A percentile compares a stretch with the other conserved stretches of the same genome.
These are phyloP conservation scores for Blastobotrys americana DNA, from an alignment of 805 yeast species.

Conservation along the genomic window DNA sequence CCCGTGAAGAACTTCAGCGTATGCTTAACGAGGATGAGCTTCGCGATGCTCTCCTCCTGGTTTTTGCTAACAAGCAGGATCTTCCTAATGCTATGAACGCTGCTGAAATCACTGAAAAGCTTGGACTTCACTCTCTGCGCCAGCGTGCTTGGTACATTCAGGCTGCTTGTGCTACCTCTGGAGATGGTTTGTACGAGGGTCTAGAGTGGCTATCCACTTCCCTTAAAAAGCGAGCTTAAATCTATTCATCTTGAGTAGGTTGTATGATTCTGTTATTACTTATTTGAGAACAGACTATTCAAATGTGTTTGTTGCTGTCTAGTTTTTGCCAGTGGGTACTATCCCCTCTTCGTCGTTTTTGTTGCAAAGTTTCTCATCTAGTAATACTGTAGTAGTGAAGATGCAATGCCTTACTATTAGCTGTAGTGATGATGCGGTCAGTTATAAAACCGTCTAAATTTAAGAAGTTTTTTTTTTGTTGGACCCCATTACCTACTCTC, in stretches of 20 bases:
- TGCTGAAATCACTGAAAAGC: slow-evolving; percentile 94
- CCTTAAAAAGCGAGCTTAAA: slow-evolving; percentile 51
- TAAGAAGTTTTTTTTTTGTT: no score
- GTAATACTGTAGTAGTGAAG: no score
- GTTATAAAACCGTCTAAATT: no score
- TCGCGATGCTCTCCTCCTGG: slow-evolving; percentile 90
- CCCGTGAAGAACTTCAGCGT: slow-evolving; percentile 96
- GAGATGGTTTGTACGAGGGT: slow-evolving; percentile 98
- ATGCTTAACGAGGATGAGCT: slow-evolving; percentile 98
- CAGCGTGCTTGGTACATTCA: slow-evolving; percentile 99
- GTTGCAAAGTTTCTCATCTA: background rate
- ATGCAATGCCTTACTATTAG: no score
- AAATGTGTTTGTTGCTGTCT: background rate
- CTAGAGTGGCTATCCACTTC: slow-evolving; percentile 92
- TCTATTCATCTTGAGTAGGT: background rate
- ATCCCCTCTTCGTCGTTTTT: background rate
- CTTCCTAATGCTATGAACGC: slow-evolving; percentile 99
- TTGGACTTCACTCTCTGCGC: slow-evolving; percentile 93
- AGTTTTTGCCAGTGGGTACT: background rate
- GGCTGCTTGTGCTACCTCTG: slow-evolving; percentile 98
- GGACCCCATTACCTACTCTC: no score
- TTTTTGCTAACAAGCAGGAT: slow-evolving; percentile 97
- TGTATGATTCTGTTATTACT: background rate
- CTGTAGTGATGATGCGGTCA: no score
- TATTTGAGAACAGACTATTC: background rate